These are phyloP conservation scores for Geranomyces michiganensis DNA, from an alignment of 192 early-diverging fungal genomes.

Conservation along the genomic window DNA sequence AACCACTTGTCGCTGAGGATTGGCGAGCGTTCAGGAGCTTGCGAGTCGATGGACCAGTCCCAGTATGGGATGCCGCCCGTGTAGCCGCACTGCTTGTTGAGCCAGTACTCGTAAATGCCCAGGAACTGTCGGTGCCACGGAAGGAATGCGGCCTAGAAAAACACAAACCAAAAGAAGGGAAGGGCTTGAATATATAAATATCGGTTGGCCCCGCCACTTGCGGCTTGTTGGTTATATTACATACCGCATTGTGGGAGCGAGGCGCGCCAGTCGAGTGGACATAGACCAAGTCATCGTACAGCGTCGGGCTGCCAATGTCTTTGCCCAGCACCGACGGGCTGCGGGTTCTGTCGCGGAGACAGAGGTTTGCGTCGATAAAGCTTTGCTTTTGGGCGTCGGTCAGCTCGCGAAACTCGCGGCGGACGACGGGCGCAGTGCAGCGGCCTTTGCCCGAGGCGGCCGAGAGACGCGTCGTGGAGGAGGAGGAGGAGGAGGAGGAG, in stretches of 20 bases:
- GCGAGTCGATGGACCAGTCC: conserved; percentile 65
- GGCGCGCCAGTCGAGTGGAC: conserved; percentile 12
- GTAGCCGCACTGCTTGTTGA: conserved; percentile 26
- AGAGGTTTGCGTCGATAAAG: conserved; percentile 27
- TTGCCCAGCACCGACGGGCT: conserved; percentile 13
- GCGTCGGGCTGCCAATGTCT: neutral
- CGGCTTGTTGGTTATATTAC: neutral
- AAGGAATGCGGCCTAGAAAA: conserved; percentile 28
- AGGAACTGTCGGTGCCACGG: conserved; percentile 46
- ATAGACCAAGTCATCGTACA: conserved; percentile 36
- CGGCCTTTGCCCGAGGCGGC: neutral
- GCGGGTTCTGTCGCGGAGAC: conserved; percentile 9
- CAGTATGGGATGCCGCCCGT: conserved; percentile 51
- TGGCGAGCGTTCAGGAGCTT: conserved; percentile 41
- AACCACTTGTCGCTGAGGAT: conserved; percentile 12
- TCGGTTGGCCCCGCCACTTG: neutral
- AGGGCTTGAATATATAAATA: too few species aligned
- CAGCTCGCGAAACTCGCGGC: conserved; percentile 39
- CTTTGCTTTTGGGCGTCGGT: conserved; percentile 7
- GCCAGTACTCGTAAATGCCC: conserved; percentile 21
- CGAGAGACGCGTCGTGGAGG: neutral
- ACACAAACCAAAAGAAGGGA: neutral
- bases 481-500: conserved; percentile 7
- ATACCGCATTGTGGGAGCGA: conserved; percentile 4
- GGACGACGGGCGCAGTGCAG: conserved; percentile 20